Base-by-base conservation (phyloP, 371 early-diverging fungal species). In the Gilbertella persicaria region DNA sequence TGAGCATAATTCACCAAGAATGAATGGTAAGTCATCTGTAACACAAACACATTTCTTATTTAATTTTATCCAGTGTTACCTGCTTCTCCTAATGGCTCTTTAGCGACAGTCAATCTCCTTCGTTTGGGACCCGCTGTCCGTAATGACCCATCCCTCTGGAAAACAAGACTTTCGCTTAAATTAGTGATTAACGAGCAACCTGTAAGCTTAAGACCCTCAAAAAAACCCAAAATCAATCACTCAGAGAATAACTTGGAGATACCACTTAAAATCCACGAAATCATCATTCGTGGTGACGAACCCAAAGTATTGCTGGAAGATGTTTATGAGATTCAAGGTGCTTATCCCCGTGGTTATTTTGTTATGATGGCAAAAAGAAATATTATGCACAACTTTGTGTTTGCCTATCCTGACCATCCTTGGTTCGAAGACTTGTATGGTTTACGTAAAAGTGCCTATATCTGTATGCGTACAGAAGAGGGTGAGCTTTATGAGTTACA, bases 401-500 rank as follows among this genome's bases (percentile, higher is more conserved):
- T 89, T 60, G 66, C 71, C 14, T 79, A 75, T 40, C 84, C 88
- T 7, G 84, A 77, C 14, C 77, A 80, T 66, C 70, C 68, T 8
- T 80, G 75, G 75, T 75, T 76, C 45, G 62, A 74, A 41, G 80
- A 80, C 45, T 25, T 76, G 6, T 69, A 67, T 42, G 80, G 80
- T 3, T 52, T 80, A 14, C 45, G 80, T 53, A 77, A 71, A 79
- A 86, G 79, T 42, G 69, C 85, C 1, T 84, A 80, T 44, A 66
- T 85, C 37, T 69, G 61, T 58, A 43, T 71, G 54, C 46, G 82
- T 64, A 59, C 79, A 52, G 62, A 77, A 63, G 50, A 76, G 64
- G 70, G 71, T 0, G 82, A 77, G 9, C 43, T 65, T 14, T 90
- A 86, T 84, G 87, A 88, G 57, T 43, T 88, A n/a, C 91, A 90